A percentile compares a stretch with the other conserved stretches of the same genome.
Conservation (phyloP, 2,329 filamentous ascomycete species). For the Colletotrichum musicola region DNA sequence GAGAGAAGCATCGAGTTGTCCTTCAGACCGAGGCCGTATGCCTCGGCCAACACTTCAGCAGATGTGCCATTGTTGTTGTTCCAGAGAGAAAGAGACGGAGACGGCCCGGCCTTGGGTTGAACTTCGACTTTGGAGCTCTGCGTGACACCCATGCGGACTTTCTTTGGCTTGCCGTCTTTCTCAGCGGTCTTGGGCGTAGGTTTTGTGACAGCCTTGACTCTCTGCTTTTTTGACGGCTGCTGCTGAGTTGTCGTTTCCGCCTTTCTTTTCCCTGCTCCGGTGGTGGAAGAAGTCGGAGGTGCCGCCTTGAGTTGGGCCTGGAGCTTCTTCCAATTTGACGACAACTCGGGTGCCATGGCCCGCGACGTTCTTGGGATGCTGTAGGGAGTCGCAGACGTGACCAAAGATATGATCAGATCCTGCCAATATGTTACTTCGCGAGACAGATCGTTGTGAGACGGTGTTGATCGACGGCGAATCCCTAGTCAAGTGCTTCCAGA, state of each 20-base stretch:
- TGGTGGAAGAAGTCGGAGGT: constrained; percentile 49
- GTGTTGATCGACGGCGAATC: no score
- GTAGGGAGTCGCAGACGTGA: not conserved
- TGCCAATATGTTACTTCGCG: not conserved
- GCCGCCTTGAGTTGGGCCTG: constrained; percentile 71
- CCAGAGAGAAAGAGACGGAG: constrained; percentile 71
- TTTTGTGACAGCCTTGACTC: constrained; percentile 37
- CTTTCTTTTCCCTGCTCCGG: constrained; percentile 55
- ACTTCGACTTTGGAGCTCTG: constrained; percentile 62
- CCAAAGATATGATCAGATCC: not conserved
- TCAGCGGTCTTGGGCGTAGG: constrained; percentile 33
- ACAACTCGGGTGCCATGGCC: constrained; percentile 63
- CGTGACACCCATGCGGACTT: constrained; percentile 65
- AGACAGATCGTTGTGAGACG: no score
- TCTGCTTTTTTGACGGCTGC: constrained; percentile 48
- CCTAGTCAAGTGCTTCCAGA: not conserved
- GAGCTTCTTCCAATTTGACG: constrained; percentile 84
- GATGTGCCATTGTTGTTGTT: constrained; percentile 72
- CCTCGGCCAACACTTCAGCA: constrained; percentile 69
- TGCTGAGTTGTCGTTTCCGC: constrained; percentile 46
- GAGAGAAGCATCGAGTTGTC: constrained; percentile 61
- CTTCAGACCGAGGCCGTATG: constrained; percentile 68
- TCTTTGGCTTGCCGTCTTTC: constrained; percentile 45
- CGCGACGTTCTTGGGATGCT: not conserved
- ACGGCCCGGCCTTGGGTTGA: constrained; percentile 54